phyloP scores from a whole-genome alignment of 352 stramenopile genomes.

The Phytophthora nicotianae region DNA sequence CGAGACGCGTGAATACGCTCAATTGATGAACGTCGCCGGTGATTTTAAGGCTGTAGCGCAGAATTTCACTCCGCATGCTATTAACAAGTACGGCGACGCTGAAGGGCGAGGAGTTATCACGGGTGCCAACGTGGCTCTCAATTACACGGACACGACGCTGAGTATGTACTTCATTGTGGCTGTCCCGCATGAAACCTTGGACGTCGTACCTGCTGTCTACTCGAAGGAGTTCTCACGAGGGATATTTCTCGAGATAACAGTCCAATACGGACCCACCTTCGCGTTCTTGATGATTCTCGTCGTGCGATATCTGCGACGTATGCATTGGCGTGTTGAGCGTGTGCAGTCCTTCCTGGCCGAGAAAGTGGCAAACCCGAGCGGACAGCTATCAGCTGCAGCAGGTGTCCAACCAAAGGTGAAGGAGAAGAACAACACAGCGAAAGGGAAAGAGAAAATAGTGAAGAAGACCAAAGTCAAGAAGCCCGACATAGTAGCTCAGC shows the following conservation, averaged over 20 bases:
- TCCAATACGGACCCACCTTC: constrained; percentile 61
- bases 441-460: constrained; percentile 26
- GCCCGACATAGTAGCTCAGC: constrained; percentile 67
- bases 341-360: constrained; percentile 78
- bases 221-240: constrained; percentile 83
- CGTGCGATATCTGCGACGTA: constrained; percentile 62
- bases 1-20: constrained; percentile 68
- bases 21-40: constrained; percentile 61
- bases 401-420: constrained; percentile 12
- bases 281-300: constrained; percentile 52
- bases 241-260: constrained; percentile 57
- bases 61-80: constrained; percentile 62
- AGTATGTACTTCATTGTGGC: constrained; percentile 89
- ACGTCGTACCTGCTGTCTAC: constrained; percentile 59
- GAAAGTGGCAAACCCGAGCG: constrained; percentile 46
- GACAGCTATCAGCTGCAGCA: constrained; percentile 15
- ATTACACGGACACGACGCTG: constrained; percentile 62
- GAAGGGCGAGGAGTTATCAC: constrained; percentile 60
- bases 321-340: constrained; percentile 84
- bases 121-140: constrained; percentile 58
- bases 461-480: constrained; percentile 24
- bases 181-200: constrained; percentile 61
- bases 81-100: constrained; percentile 82
- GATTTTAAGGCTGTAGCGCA: constrained; percentile 66
- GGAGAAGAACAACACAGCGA: constrained; percentile 10